These are phyloP conservation scores for Vitis hybrid DNA, from an alignment of 177 flowering plant species.

Conservation along the genomic window DNA sequence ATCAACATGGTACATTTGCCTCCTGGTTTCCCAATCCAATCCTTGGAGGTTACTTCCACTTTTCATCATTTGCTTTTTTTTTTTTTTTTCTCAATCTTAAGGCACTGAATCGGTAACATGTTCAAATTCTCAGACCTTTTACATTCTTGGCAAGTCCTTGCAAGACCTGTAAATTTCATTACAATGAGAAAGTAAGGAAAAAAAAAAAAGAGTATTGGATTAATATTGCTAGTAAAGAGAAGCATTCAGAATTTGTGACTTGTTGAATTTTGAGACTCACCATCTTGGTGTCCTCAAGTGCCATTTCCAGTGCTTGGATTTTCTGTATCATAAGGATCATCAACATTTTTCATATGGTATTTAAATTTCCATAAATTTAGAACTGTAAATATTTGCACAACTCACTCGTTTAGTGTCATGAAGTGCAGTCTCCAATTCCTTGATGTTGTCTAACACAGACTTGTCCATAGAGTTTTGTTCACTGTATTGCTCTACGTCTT, in stretches of 20 bases:
- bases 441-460: constrained; percentile 24
- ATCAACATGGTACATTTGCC: too few relatives aligned
- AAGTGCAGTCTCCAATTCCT: constrained; percentile 38
- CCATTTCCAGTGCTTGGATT: constrained; percentile 29
- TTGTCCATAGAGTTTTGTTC: constrained; percentile 4
- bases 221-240: background rate
- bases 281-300: constrained; percentile 31
- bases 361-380: background rate
- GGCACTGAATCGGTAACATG: background rate
- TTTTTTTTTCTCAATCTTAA: background rate
- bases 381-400: background rate
- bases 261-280: constrained; percentile 11
- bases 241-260: background rate
- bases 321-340: constrained; percentile 23
- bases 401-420: constrained; percentile 42
- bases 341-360: background rate
- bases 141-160: constrained; percentile 26
- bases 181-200: background rate
- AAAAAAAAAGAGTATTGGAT: background rate
- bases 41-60: too few relatives aligned
- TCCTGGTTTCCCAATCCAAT: too few relatives aligned
- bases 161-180: constrained; percentile 22
- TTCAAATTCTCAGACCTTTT: constrained; percentile 21
- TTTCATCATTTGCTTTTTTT: background rate
- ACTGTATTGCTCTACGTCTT: constrained; percentile 6